Conservation (phyloP, 768 basidiomycete genomes). For the Podaxis sp. region DNA sequence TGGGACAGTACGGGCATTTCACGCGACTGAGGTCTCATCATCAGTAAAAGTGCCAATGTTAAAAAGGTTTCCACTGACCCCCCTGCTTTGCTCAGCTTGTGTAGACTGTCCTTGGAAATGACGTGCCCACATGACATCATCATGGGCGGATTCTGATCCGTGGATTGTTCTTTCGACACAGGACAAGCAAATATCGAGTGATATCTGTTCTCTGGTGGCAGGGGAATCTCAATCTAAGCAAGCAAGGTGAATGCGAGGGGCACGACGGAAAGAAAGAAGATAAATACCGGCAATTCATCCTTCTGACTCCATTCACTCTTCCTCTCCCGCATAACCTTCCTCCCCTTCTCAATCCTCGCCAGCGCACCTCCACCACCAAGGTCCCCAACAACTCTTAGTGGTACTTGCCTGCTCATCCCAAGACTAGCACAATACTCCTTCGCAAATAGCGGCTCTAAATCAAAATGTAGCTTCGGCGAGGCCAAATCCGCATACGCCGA, state of each 20-base stretch:
- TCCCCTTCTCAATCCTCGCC: conserved; percentile 90
- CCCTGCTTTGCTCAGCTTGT: conserved; percentile 84
- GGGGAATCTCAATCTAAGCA: conserved; percentile 86
- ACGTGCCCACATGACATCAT: conserved; percentile 98
- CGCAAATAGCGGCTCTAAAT: conserved; percentile 80
- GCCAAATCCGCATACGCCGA: conserved; percentile 80
- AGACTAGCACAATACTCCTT: conserved; percentile 86
- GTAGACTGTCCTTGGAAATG: conserved; percentile 87
- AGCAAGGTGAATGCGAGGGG: background rate
- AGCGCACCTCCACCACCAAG: conserved; percentile 92
- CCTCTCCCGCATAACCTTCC: conserved; percentile 89
- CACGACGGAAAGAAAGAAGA: background rate
- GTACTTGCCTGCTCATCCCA: conserved; percentile 87
- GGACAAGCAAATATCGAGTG: conserved; percentile 98
- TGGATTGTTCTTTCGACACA: conserved; percentile 96
- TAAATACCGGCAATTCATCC: conserved; percentile 81
- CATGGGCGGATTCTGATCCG: conserved; percentile 93
- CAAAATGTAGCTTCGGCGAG: conserved; percentile 67
- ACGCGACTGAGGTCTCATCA: conserved; percentile 57
- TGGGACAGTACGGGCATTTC: conserved; percentile 96
- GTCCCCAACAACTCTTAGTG: conserved; percentile 86
- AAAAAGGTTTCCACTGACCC: conserved; percentile 37
- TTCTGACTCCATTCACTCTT: conserved; percentile 91
- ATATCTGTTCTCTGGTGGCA: conserved; percentile 84
- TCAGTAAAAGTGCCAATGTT: conserved; percentile 11